Evolutionary conservation across 331 rosid genomes (phyloP).

Genomic region (Pyrus hybrid): DNA sequence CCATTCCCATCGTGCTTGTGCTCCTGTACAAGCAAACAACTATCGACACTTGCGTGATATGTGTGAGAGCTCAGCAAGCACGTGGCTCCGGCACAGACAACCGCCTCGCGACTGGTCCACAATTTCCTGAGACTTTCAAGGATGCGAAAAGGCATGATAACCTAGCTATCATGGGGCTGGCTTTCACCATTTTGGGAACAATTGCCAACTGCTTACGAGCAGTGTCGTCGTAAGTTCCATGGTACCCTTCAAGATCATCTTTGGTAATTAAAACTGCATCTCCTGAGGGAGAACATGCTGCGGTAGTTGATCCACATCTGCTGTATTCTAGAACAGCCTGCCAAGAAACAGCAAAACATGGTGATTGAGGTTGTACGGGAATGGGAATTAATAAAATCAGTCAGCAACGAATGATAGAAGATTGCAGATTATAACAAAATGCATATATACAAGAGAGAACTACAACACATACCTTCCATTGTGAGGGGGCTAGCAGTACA

Average conservation of each 20-base stretch:
- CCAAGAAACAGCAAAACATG: conserved; percentile 3
- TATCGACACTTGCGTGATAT: neutral
- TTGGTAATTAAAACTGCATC: conserved; percentile 84
- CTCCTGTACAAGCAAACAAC: conserved; percentile 32
- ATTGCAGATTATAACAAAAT: neutral
- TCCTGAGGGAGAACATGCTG: conserved; percentile 58
- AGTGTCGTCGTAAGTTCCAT: conserved; percentile 29
- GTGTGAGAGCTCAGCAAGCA: conserved; percentile 54
- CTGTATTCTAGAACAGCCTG: conserved; percentile 91
- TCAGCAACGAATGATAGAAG: neutral
- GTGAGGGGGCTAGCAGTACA: conserved; percentile 84
- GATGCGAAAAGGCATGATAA: conserved; percentile 79
- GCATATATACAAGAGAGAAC: neutral
- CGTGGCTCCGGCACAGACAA: conserved; percentile 80
- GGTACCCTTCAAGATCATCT: conserved; percentile 95
- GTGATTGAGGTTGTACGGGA: neutral
- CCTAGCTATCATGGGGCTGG: conserved; percentile 74
- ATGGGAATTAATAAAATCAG: neutral
- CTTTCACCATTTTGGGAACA: conserved; percentile 45
- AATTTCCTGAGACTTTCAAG: conserved; percentile 55
- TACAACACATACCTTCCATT: conserved; percentile 62
- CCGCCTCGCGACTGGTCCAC: conserved; percentile 50
- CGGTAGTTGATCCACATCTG: conserved; percentile 25
- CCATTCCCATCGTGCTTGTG: conserved; percentile 25
- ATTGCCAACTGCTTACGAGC: conserved; percentile 51